Percentiles rank a stretch among this genome's conserved stretches.
Conservation (phyloP, 2,329 filamentous ascomycete genomes). For the Xylaria sp. region DNA sequence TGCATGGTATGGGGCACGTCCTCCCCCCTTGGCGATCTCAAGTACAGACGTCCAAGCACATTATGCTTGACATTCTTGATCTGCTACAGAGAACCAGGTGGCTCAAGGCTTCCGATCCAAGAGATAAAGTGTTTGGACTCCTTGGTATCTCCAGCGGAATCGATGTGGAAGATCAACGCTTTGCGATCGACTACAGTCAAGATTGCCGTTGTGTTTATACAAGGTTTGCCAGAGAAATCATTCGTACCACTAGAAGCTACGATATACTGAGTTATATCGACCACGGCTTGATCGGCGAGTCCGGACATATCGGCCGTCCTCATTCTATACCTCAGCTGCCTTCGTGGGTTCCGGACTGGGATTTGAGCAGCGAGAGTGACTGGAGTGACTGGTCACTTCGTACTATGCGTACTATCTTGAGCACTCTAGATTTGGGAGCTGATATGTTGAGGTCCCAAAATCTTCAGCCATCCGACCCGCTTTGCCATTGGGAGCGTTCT, state of each 20-base stretch:
- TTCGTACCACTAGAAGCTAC: background rate
- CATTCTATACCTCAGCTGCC: background rate
- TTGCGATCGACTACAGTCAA: conserved; percentile 13
- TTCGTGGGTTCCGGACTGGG: conserved; percentile 3
- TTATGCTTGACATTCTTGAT: conserved; percentile 5
- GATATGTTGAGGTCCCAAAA: background rate
- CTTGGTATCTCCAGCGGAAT: conserved; percentile 6
- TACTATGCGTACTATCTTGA: background rate
- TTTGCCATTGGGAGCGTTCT: background rate
- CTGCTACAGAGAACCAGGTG: conserved; percentile 1
- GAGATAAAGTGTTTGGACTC: conserved; percentile 17
- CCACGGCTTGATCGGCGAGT: no score
- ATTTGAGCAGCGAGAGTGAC: background rate
- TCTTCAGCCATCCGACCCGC: background rate
- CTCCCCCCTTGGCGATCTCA: background rate
- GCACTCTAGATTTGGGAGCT: background rate
- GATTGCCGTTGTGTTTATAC: conserved; percentile 2
- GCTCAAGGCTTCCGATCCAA: conserved; percentile 14
- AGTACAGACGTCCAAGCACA: background rate
- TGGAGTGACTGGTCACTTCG: background rate
- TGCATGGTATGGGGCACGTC: background rate
- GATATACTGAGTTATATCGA: background rate
- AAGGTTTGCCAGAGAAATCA: conserved; percentile 4
- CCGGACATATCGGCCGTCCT: background rate
- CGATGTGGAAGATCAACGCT: background rate